These are phyloP conservation scores for Saccharomyces jurei DNA, from an alignment of 805 yeast species.

Conservation along the genomic window DNA sequence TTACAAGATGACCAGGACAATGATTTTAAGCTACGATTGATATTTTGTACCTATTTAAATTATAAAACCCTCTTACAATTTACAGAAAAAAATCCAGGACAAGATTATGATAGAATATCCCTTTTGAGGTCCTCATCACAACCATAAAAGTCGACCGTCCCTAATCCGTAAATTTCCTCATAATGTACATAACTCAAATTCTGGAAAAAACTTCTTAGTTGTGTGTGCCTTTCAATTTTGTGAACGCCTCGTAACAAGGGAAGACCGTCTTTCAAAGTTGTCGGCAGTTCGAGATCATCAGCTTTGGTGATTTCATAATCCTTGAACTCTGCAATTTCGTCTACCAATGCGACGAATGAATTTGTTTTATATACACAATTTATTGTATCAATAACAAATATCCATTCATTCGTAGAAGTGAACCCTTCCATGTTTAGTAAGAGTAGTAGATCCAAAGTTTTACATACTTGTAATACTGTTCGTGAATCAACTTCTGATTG, in stretches of 20 bases:
- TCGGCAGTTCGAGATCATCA: constrained; percentile 17
- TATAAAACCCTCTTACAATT: background rate
- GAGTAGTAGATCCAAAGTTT: constrained; percentile 68
- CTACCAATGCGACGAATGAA: constrained; percentile 36
- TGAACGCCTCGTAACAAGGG: constrained; percentile 27
- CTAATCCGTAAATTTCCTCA: constrained; percentile 47
- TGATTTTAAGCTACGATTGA: background rate
- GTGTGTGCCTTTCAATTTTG: constrained; percentile 15
- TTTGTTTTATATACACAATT: constrained; percentile 44
- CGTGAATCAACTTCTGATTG: constrained; percentile 27
- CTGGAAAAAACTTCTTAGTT: constrained; percentile 24
- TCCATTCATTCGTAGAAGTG: constrained; percentile 67
- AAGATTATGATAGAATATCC: constrained; percentile 40
- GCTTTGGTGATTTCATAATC: constrained; percentile 32
- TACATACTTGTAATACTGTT: constrained; percentile 51
- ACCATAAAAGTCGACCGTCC: constrained; percentile 33
- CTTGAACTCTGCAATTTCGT: constrained; percentile 34
- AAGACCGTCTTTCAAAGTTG: constrained; percentile 12
- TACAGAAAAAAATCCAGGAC: background rate
- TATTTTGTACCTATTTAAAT: background rate
- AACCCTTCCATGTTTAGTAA: constrained; percentile 69
- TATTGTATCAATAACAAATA: constrained; percentile 65
- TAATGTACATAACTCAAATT: constrained; percentile 25
- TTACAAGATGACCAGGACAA: constrained; percentile 24
- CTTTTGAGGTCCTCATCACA: constrained; percentile 49